Evolutionary conservation across 306 rosid genomes (phyloP).

Genomic region (Trifolium dubium): DNA sequence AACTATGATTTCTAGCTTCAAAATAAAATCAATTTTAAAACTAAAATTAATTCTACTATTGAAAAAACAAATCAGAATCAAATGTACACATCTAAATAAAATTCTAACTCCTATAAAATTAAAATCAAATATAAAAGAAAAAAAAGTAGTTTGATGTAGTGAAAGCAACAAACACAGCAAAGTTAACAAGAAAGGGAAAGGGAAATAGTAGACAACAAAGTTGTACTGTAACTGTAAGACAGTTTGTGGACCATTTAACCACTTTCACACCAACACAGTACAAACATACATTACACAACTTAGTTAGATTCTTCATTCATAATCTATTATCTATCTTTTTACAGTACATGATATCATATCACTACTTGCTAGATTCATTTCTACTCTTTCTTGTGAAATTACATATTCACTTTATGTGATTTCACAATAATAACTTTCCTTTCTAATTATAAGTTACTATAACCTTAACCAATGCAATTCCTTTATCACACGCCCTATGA

Average conservation of each 20-base stretch:
- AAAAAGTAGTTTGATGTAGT: conserved; percentile 22
- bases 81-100: no score
- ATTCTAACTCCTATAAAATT: no score
- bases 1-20: no score
- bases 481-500: not conserved
- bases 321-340: conserved; percentile 42
- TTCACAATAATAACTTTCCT: not conserved
- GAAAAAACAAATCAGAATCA: no score
- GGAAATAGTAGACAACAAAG: conserved; percentile 31
- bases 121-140: not conserved
- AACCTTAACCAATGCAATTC: conserved; percentile 8
- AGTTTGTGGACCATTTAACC: conserved; percentile 38
- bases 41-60: no score
- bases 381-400: conserved; percentile 20
- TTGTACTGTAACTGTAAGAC: conserved; percentile 36
- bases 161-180: conserved; percentile 32
- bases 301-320: conserved; percentile 48
- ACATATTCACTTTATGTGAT: conserved; percentile 24
- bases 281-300: not conserved
- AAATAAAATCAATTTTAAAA: no score
- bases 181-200: conserved; percentile 28
- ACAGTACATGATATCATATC: no score
- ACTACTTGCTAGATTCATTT: conserved; percentile 46
- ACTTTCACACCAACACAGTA: conserved; percentile 28
- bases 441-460: not conserved